Conservation (phyloP, 2,329 filamentous ascomycete genomes). For the Neonectria sp. region DNA sequence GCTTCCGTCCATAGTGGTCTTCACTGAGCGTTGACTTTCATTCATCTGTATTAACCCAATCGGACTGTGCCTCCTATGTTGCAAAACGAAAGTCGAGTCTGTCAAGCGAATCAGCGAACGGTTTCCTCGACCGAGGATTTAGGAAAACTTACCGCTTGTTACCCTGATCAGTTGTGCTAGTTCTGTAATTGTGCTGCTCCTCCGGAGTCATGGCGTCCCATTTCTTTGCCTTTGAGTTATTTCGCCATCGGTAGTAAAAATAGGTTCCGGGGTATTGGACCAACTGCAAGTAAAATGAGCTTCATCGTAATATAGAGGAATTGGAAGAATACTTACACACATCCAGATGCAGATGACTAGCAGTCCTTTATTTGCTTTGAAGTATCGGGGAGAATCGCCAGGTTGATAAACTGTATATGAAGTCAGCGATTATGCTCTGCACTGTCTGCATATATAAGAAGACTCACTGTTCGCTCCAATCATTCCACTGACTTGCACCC, state of each 20-base stretch:
- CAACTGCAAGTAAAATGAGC: constrained; percentile 41
- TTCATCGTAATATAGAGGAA: not conserved
- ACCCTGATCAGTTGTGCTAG: constrained; percentile 52
- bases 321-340: constrained; percentile 51
- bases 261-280: constrained; percentile 56
- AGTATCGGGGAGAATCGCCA: constrained; percentile 53
- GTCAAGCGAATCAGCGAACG: not conserved
- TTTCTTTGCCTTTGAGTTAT: constrained; percentile 53
- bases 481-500: constrained; percentile 57
- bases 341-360: constrained; percentile 57
- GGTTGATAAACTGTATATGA: constrained; percentile 52
- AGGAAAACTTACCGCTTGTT: not conserved
- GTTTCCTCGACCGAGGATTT: not conserved
- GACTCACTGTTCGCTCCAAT: constrained; percentile 55
- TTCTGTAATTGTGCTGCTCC: constrained; percentile 59
- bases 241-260: constrained; percentile 57
- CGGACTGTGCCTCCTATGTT: not conserved
- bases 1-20: not conserved
- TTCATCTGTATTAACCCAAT: not conserved
- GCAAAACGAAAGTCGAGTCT: not conserved
- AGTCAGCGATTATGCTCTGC: not conserved
- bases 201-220: constrained; percentile 58
- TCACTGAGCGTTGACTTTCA: not conserved
- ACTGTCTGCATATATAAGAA: not conserved
- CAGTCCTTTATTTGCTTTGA: constrained; percentile 56